phyloP scores from a whole-genome alignment of 2,329 filamentous ascomycete genomes.

The Colletotrichum sp. region DNA sequence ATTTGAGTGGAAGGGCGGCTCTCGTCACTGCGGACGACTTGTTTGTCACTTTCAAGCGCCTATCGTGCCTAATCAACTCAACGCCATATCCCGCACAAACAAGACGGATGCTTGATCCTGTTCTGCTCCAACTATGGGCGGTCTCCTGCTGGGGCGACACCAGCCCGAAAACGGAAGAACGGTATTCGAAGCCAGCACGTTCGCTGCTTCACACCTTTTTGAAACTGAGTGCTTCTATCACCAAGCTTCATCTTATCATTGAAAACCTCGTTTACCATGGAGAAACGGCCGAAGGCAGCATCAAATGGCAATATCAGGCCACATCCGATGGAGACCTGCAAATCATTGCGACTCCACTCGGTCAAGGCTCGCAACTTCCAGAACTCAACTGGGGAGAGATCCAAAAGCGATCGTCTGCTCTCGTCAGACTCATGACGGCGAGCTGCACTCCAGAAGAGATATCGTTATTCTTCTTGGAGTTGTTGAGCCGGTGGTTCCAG shows the following conservation, averaged over 20 bases:
- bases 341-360: constrained; percentile 39
- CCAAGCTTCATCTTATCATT: constrained; percentile 54
- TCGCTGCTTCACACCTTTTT: constrained; percentile 62
- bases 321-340: constrained; percentile 55
- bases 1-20: constrained; percentile 46
- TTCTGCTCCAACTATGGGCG: constrained; percentile 68
- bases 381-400: constrained; percentile 48
- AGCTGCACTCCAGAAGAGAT: constrained; percentile 60
- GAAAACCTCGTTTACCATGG: constrained; percentile 63
- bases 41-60: constrained; percentile 54
- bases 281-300: constrained; percentile 31
- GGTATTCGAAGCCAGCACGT: constrained; percentile 50
- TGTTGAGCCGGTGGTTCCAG: constrained; percentile 64
- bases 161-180: constrained; percentile 35
- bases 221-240: constrained; percentile 56
- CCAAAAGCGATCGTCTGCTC: constrained; percentile 50
- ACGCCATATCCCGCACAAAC: constrained; percentile 72
- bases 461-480: constrained; percentile 63
- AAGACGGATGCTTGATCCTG: constrained; percentile 62
- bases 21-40: constrained; percentile 55
- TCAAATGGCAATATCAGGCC: constrained; percentile 58
- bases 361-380: background rate
- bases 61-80: constrained; percentile 62
- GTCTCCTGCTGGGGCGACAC: constrained; percentile 56
- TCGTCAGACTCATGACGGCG: constrained; percentile 55